Percentiles rank a stretch among this genome's conserved stretches.
These are phyloP conservation scores for Hymenotorrendiella dingleyae DNA, from an alignment of 2,329 filamentous ascomycete species.

Conservation along the genomic window DNA sequence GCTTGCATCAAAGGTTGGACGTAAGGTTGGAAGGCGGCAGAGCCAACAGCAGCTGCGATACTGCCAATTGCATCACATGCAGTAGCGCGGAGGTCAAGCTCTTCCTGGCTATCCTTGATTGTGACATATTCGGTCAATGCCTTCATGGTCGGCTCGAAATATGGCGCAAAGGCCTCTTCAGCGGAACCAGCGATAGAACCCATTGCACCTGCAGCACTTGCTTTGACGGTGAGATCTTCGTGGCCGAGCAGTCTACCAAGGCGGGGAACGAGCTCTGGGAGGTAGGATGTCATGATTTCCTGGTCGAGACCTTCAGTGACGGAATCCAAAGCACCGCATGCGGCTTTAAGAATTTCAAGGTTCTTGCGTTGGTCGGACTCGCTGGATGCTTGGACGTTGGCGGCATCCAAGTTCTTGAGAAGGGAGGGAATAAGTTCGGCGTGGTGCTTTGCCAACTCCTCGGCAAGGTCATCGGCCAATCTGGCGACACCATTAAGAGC, in stretches of 20 bases:
- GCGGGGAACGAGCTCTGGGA: constrained; percentile 74
- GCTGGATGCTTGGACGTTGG: constrained; percentile 60
- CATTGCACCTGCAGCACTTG: constrained; percentile 79
- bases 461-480: constrained; percentile 86
- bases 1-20: constrained; percentile 86
- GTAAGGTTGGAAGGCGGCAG: constrained; percentile 82
- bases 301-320: constrained; percentile 80
- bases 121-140: constrained; percentile 77
- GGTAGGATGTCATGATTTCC: constrained; percentile 75
- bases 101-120: constrained; percentile 84
- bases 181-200: constrained; percentile 86
- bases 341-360: constrained; percentile 80
- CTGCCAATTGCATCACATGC: constrained; percentile 91
- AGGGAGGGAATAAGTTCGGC: constrained; percentile 76
- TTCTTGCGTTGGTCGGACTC: constrained; percentile 65
- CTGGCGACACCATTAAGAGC: constrained; percentile 83
- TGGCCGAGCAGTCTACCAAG: constrained; percentile 80
- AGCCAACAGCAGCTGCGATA: constrained; percentile 82
- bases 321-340: constrained; percentile 85
- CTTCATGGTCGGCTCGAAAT: constrained; percentile 85
- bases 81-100: constrained; percentile 81
- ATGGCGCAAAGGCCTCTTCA: constrained; percentile 79
- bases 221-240: constrained; percentile 84
- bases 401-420: constrained; percentile 82
- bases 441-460: constrained; percentile 83